Evolutionary conservation across 108 stramenopile species (phyloP), one percentile per base, ranked within the genome.

Genomic region (Conticribra weissflogii): DNA sequence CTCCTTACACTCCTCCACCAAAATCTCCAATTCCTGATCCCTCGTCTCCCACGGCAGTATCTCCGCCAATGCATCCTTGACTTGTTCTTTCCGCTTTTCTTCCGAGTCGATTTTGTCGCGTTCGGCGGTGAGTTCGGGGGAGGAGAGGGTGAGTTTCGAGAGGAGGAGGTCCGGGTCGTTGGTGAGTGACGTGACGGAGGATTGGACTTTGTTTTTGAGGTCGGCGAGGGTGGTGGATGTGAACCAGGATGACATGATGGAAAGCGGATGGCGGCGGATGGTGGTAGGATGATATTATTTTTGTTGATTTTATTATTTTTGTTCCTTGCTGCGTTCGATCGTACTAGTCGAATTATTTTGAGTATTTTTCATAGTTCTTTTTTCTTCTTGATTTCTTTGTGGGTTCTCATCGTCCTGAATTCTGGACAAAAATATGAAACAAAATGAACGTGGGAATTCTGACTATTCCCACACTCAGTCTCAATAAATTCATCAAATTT

Each of bases 1-100:
- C 22, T 95, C 94, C 56, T 77, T 87, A 66, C 94, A 95, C 70
- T 95, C 94, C 30, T 95, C 94, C 44, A 91, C 90, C 45, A 95
- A 63, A 68, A 95, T 95, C 63, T 90, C 94, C 64, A 91, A 81
- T 69, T 90, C 94, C 22, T 61, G 57, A 78, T 95, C 94, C 25
- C 80, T 54, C 28, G 94, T 95, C 50, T 92, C 91, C 94, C 94
- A 95, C 14, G 94, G 94, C 2, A 90, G 53, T 56, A 92, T 72
- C 28, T 81, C 77, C 0, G 88, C 76, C 54, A 95, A 60, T 19
- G 49, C 66, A 67, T 92, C 86, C 36, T 74, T 81, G 14, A 86
- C 88, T 31, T 41, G 67, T 56, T 79, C 94, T 68, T 92, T 92
- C 21, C 81, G 83, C 15, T 24, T 36, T 32, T 88, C 89, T 60